Evolutionary conservation across 1,284 basidiomycete genomes (phyloP), one percentile per base, ranked within the genome.

Genomic region (Termitomyces sp.): DNA sequence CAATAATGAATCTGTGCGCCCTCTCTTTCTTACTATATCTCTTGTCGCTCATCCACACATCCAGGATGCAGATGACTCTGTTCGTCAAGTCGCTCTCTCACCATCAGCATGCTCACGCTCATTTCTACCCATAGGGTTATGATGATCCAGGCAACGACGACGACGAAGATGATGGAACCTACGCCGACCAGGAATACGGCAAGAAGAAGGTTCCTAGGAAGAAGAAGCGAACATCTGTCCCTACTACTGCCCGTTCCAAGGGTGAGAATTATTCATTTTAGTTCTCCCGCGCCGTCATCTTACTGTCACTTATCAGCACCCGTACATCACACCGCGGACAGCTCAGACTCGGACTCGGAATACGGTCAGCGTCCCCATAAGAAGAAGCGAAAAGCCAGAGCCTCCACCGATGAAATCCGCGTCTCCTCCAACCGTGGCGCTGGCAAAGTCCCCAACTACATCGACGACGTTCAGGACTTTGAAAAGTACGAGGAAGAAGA

Each of bases 331-430:
- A 72, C 72, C 46, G 75, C 74, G 56, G 52, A 53, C 13, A 77
- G 72, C 52, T 86, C 86, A 41, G 87, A 90, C 66, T 92, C 91
- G 3, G 91, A 92, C 66, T 93, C 91, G 10, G 91, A 94, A 63
- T 95, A 94, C 64, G 91, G 87, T 34, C 77, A 84, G 31, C 87
- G 89, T 56, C 83, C 88, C 38, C 88, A 91, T 76, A 93, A 91
- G 74, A 91, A 89, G 76, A 91, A 91, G 73, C 86, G 80, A 67
- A 73, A 73, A 58, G 60, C 73, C 71, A 63, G 79, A 72, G 54
- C 74, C 67, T 64, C 77, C 69, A 53, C 75, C 44, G 85, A 86
- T 56, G 88, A 89, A 63, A 74, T 91, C 43, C 88, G 91, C 64
- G 79, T 91, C 43, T 89, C 91, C 3, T 3, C 2, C 38, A 88